Conservation (phyloP, 148 eudicot species). For the Oxyria digyna region DNA sequence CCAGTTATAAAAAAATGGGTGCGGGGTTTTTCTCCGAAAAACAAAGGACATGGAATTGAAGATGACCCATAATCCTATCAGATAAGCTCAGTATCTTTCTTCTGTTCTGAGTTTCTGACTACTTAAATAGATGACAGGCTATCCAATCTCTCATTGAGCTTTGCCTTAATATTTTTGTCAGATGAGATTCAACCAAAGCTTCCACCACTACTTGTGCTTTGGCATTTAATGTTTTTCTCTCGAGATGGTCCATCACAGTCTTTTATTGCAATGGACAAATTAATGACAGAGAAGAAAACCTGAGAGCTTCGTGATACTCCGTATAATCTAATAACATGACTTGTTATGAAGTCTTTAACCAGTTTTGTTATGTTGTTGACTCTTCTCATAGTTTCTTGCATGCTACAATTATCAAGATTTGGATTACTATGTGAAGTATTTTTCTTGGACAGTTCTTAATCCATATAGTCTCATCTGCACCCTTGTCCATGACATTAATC, state of each 20-base stretch:
- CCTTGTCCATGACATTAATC: too few species aligned
- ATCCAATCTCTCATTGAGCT: background rate
- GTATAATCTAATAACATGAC: background rate
- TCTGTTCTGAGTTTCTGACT: background rate
- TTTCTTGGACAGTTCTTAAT: background rate
- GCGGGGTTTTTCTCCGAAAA: too few species aligned
- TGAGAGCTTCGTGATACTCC: background rate
- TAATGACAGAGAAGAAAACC: background rate
- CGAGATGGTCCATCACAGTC: background rate
- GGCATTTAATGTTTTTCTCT: background rate
- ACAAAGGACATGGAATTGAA: background rate
- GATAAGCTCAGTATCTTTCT: background rate
- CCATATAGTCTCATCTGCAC: too few species aligned
- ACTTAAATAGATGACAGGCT: background rate
- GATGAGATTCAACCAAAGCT: background rate
- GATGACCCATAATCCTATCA: background rate
- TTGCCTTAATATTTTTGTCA: background rate
- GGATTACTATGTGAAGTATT: too few species aligned
- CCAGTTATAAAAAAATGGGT: too few species aligned
- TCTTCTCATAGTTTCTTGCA: too few species aligned
- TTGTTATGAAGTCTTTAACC: too few species aligned
- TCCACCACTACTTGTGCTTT: conserved; percentile 2
- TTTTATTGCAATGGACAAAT: background rate
- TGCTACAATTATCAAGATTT: too few species aligned
- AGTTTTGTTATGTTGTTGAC: too few species aligned